A percentile compares a stretch with the other conserved stretches of the same genome.
Evolutionary conservation across 2,329 filamentous ascomycete species (phyloP).

Genomic region (Fusarium sp.): DNA sequence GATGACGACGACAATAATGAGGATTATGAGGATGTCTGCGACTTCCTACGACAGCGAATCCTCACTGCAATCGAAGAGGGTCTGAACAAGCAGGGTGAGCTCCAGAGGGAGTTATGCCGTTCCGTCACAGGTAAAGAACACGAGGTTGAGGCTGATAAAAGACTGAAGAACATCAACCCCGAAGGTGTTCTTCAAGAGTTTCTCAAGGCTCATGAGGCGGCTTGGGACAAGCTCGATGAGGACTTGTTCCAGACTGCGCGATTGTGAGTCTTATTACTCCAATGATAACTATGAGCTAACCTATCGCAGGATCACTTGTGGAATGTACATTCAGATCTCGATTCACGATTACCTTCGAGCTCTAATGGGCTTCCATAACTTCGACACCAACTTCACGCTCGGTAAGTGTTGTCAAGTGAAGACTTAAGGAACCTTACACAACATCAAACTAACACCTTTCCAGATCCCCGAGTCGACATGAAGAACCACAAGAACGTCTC

Average conservation of each 20-base stretch:
- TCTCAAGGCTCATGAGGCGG: background rate
- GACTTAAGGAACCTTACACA: too few relatives aligned
- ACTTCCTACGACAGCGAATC: background rate
- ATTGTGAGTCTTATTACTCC: background rate
- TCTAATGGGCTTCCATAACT: constrained; percentile 63
- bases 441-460: background rate
- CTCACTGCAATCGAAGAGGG: background rate
- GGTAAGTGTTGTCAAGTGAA: too few relatives aligned
- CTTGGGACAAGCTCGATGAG: background rate
- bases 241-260: background rate
- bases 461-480: constrained; percentile 1
- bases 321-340: constrained; percentile 66
- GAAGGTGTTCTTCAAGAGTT: background rate
- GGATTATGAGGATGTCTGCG: background rate
- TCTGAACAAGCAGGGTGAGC: background rate
- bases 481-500: constrained; percentile 42
- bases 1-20: background rate
- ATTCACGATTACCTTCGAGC: constrained; percentile 56
- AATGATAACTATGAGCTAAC: background rate
- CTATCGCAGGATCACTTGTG: constrained; percentile 59
- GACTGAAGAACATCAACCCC: background rate
- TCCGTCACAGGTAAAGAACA: background rate
- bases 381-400: constrained; percentile 69
- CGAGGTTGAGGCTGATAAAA: background rate
- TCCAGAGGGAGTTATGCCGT: background rate